Conservation (phyloP, 768 basidiomycete genomes). For the Lactarius deliciosus region DNA sequence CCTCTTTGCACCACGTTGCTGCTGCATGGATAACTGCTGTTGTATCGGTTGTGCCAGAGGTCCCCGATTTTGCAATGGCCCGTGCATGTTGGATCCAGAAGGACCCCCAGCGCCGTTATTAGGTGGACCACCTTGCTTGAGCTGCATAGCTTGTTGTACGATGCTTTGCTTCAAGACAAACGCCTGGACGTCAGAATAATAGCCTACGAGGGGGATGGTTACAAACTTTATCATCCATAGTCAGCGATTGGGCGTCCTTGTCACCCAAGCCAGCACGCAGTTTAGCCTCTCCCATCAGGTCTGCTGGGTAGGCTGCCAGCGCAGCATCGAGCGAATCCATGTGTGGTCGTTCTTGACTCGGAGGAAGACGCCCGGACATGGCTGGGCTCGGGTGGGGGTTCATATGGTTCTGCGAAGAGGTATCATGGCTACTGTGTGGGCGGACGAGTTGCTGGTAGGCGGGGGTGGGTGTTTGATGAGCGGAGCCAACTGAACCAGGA, state of each 20-base stretch:
- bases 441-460: conserved; percentile 47
- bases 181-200: neutral
- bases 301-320: conserved; percentile 42
- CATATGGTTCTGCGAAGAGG: conserved; percentile 38
- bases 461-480: conserved; percentile 42
- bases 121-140: conserved; percentile 32
- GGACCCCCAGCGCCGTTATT: conserved; percentile 46
- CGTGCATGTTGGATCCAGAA: conserved; percentile 37
- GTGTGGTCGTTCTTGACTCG: conserved; percentile 32
- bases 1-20: conserved; percentile 46
- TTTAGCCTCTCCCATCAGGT: conserved; percentile 39
- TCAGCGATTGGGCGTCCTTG: conserved; percentile 47
- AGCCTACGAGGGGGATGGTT: conserved; percentile 15
- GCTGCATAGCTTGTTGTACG: conserved; percentile 29
- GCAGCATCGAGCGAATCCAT: conserved; percentile 42
- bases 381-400: conserved; percentile 59
- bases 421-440: conserved; percentile 60
- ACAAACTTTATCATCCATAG: conserved; percentile 59
- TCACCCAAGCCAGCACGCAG: conserved; percentile 45
- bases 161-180: conserved; percentile 40
- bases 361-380: conserved; percentile 48
- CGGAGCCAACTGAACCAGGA: conserved; percentile 37
- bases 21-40: conserved; percentile 37
- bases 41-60: conserved; percentile 30
- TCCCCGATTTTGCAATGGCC: conserved; percentile 38